phyloP scores from a whole-genome alignment of 1,284 basidiomycete species.

The Melampsora larici-populina region DNA sequence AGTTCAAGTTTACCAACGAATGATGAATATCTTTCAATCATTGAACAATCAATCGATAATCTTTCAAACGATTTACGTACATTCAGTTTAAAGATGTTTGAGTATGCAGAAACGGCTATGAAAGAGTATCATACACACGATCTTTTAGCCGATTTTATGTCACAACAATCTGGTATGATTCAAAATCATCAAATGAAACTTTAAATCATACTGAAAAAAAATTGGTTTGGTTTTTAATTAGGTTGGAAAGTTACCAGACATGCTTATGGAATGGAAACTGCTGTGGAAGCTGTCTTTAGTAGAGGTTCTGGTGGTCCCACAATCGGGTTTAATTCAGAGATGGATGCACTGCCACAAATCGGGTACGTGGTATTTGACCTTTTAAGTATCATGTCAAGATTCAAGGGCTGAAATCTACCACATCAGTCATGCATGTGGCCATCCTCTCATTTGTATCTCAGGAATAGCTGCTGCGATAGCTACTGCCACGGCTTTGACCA shows the following conservation, averaged over 20 bases:
- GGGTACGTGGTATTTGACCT: constrained; percentile 65
- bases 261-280: constrained; percentile 59
- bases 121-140: constrained; percentile 48
- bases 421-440: constrained; percentile 50
- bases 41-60: constrained; percentile 20
- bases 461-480: constrained; percentile 74
- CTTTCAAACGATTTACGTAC: constrained; percentile 14
- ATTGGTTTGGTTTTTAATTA: no score
- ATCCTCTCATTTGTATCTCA: constrained; percentile 77
- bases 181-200: no score
- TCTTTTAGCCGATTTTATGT: constrained; percentile 49
- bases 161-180: constrained; percentile 42
- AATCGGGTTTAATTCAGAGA: constrained; percentile 71
- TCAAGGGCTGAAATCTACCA: neutral
- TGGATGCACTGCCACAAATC: constrained; percentile 64
- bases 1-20: no score
- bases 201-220: no score
- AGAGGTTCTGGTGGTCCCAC: constrained; percentile 48
- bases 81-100: constrained; percentile 43
- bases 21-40: neutral
- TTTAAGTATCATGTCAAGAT: no score
- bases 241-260: constrained; percentile 51
- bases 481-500: constrained; percentile 65
- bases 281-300: constrained; percentile 68
- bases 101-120: constrained; percentile 45